phyloP scores from a whole-genome alignment of 306 rosid genomes.

The Cicer bijugum region DNA sequence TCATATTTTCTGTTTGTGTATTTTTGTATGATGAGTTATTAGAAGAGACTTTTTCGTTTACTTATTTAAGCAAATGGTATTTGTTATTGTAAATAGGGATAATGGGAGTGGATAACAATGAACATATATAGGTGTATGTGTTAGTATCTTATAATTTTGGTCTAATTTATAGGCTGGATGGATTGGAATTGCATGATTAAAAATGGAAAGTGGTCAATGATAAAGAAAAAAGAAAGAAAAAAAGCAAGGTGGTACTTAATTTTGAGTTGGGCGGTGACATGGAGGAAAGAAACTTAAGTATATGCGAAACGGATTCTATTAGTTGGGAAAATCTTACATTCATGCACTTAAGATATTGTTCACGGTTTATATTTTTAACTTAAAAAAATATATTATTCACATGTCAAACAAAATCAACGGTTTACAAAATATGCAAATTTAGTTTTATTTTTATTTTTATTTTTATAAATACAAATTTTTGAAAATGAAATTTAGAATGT shows the following conservation, averaged over 20 bases:
- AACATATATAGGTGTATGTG: not conserved
- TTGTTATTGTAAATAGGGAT: not conserved
- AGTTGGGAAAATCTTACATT: too few species aligned
- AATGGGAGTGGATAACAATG: not conserved
- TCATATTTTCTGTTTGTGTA: not conserved
- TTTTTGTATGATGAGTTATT: not conserved
- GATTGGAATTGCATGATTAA: not conserved
- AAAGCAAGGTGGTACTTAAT: not conserved
- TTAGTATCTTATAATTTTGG: not conserved
- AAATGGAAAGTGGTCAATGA: not conserved
- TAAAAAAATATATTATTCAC: too few species aligned
- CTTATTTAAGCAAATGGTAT: conserved; percentile 28
- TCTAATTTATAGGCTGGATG: not conserved
- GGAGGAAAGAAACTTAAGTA: not conserved
- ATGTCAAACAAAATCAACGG: too few species aligned
- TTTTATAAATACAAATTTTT: too few species aligned
- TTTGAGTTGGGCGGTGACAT: not conserved
- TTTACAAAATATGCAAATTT: too few species aligned
- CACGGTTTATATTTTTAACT: too few species aligned
- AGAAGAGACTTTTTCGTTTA: not conserved
- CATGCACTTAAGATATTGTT: too few species aligned
- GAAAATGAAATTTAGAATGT: too few species aligned
- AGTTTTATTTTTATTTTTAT: too few species aligned
- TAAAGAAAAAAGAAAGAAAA: too few species aligned
- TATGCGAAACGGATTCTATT: not conserved